Evolutionary conservation across 192 early-diverging fungal genomes (phyloP), one percentile per base, ranked within the genome.

Genomic region (Backusella tarrabulga): DNA sequence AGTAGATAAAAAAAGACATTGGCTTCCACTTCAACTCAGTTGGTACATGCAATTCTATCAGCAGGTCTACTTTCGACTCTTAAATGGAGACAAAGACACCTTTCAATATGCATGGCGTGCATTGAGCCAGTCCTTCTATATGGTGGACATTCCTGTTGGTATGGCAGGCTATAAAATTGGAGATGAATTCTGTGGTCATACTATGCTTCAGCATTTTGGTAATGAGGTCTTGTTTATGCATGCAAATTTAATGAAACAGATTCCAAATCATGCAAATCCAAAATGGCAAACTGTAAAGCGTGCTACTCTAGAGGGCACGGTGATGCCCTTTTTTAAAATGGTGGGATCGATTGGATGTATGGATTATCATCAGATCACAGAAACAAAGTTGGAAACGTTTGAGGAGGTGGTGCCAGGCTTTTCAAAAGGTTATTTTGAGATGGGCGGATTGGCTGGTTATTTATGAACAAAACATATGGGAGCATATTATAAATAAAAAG

Each of bases 41-140:
- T 79, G 76, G 83, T 81, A 36, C 46, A 74, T 85, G 72, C 68
- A 79, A 41, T 67, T 56, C 14, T 44, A 84, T 41, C 71, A 81
- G 67, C 81, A 78, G 23, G 42, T 81, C 4, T 82, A 84, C 23
- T 79, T 74, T 70, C 74, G 74, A 41, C 52, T 84, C 2, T 42
- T 84, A 19, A 80, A 81, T 72, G 83, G 83, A 17, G 83, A 84
- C 32, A 84, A 84, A 38, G 83, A 84, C 60, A 82, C 81, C 21
- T 82, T 82, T 42, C 63, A 76, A 71, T 82, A 73, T 42, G 81
- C 77, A 32, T 82, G 81, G 81, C 60, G 73, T 74, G 75, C 76
- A 32, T 70, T 79, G 23, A 68, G 44, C 3, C 69, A 42, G 6
- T 74, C 81, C 0, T 82, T 46, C 38, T 52, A 78, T 54, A 71